Evolutionary conservation across 2,329 filamentous ascomycete genomes (phyloP).

Genomic region (Verticillium albo-atrum): DNA sequence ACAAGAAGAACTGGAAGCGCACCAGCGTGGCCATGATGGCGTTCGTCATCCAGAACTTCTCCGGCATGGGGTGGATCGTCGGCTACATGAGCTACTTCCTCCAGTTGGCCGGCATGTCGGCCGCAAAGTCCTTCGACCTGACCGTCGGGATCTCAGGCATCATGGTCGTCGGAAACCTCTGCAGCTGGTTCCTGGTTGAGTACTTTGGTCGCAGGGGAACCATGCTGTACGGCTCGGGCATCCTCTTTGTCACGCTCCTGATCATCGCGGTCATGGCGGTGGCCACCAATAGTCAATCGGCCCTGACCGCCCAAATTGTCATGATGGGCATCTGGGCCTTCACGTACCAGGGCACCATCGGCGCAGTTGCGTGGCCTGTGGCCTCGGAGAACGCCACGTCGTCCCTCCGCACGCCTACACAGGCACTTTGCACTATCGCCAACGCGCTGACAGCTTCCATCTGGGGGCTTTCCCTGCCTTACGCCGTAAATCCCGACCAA

Average conservation of each 20-base stretch:
- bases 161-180: constrained; percentile 33
- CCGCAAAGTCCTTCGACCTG: constrained; percentile 11
- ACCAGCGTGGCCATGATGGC: constrained; percentile 3
- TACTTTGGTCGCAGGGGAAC: constrained; percentile 28
- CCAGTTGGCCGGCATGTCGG: not conserved
- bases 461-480: constrained; percentile 15
- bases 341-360: not conserved
- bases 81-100: constrained; percentile 1
- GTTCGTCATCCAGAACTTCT: constrained; percentile 1
- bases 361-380: not conserved
- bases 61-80: constrained; percentile 23
- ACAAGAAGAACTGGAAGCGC: constrained; percentile 11
- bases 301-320: constrained; percentile 1
- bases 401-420: not conserved
- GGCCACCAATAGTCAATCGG: not conserved
- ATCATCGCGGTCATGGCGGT: constrained; percentile 29
- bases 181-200: constrained; percentile 32
- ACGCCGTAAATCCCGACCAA: constrained; percentile 20
- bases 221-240: constrained; percentile 26
- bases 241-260: not conserved
- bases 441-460: constrained; percentile 21
- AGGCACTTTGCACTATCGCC: constrained; percentile 1
- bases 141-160: constrained; percentile 34
- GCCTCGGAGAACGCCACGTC: not conserved
- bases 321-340: constrained; percentile 9